Evolutionary conservation across 371 early-diverging fungal species (phyloP).

Genomic region (Mycotypha africana): DNA sequence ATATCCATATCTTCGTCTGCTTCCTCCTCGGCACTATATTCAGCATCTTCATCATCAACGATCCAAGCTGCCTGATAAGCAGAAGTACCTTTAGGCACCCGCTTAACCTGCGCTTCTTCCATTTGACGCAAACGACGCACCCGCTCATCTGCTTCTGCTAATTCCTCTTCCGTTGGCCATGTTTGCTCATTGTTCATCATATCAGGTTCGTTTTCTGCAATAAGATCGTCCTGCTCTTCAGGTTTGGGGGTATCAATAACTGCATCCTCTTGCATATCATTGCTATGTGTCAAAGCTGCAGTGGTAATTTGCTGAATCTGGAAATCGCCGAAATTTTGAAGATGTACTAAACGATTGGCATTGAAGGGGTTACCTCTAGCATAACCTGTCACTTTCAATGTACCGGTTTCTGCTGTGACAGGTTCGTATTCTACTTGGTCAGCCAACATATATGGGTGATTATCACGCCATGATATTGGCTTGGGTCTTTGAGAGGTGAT

Average conservation of each 20-base stretch:
- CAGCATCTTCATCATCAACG: constrained; percentile 69
- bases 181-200: constrained; percentile 91
- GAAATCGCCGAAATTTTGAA: constrained; percentile 90
- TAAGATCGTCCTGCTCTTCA: constrained; percentile 63
- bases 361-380: constrained; percentile 73
- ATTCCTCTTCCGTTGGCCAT: constrained; percentile 97
- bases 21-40: constrained; percentile 57
- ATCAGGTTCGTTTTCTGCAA: constrained; percentile 85
- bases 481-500: constrained; percentile 75
- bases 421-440: constrained; percentile 67
- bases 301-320: constrained; percentile 65
- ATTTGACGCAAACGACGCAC: constrained; percentile 33
- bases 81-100: constrained; percentile 94
- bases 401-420: constrained; percentile 44
- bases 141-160: constrained; percentile 70
- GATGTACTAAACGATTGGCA: constrained; percentile 86
- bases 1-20: constrained; percentile 48
- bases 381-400: constrained; percentile 80
- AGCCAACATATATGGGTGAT: constrained; percentile 82
- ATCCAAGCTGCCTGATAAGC: constrained; percentile 98
- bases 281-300: constrained; percentile 12
- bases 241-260: constrained; percentile 62
- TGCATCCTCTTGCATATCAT: constrained; percentile 43
- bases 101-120: constrained; percentile 28
- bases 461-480: constrained; percentile 82